These are phyloP conservation scores for Vanilla planifolia DNA, from an alignment of 106 monocot species.

Conservation along the genomic window DNA sequence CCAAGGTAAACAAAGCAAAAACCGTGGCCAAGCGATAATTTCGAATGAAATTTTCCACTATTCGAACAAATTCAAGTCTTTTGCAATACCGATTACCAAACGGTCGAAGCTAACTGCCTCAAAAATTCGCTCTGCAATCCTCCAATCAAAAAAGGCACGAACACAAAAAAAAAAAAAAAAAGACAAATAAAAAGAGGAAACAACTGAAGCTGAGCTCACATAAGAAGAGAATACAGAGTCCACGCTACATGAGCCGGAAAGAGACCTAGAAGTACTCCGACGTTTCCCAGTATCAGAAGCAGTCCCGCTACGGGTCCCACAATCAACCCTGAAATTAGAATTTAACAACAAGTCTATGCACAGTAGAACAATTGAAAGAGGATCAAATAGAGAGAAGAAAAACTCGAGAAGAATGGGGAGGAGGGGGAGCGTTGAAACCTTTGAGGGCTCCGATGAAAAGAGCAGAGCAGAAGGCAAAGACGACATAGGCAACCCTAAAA, in stretches of 20 bases:
- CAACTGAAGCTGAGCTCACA: conserved; percentile 23
- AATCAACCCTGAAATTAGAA: conserved; percentile 42
- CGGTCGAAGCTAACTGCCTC: too few relatives aligned
- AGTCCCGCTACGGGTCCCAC: conserved; percentile 78
- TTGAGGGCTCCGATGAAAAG: conserved; percentile 71
- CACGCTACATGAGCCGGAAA: conserved; percentile 83
- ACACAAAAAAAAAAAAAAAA: conserved; percentile 4
- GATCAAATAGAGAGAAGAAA: too few relatives aligned
- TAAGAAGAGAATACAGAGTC: conserved; percentile 64
- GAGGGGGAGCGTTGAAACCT: conserved; percentile 28
- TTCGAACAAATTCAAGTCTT: too few relatives aligned
- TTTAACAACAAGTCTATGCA: neutral
- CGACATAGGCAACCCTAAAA: conserved; percentile 32
- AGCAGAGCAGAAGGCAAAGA: conserved; percentile 68
- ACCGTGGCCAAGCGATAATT: too few relatives aligned
- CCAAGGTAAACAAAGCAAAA: too few relatives aligned
- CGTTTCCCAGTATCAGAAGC: conserved; percentile 65
- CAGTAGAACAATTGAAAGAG: too few relatives aligned
- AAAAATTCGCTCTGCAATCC: too few relatives aligned
- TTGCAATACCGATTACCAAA: too few relatives aligned
- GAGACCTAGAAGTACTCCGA: conserved; percentile 61
- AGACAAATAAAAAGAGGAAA: neutral
- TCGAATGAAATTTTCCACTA: too few relatives aligned
- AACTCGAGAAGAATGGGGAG: neutral
- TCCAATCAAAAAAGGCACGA: neutral